Evolutionary conservation across 2,329 filamentous ascomycete genomes (phyloP).

Genomic region (Meredithiella fracta): DNA sequence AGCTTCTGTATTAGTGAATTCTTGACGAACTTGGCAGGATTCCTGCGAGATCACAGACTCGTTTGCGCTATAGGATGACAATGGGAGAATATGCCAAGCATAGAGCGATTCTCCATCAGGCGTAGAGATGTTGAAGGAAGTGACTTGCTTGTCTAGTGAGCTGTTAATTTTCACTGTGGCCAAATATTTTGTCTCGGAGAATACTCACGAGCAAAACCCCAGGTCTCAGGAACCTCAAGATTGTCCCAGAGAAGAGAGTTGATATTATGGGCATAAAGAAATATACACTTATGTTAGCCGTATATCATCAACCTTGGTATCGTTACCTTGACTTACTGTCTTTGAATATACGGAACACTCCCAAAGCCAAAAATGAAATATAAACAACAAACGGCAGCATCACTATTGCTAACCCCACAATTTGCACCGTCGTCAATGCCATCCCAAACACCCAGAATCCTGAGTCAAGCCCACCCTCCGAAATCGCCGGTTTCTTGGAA

Average conservation of each 20-base stretch:
- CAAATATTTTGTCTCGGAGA: too few relatives aligned
- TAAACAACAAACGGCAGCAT: slow-evolving; percentile 35
- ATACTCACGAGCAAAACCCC: slow-evolving; percentile 68
- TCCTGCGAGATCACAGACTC: slow-evolving; percentile 44
- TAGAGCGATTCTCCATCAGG: slow-evolving; percentile 64
- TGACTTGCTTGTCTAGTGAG: slow-evolving; percentile 61
- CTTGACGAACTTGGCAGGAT: slow-evolving; percentile 30
- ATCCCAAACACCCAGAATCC: neutral
- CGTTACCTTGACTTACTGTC: slow-evolving; percentile 43
- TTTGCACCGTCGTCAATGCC: slow-evolving; percentile 4
- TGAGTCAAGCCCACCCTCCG: too few relatives aligned
- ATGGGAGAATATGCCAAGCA: slow-evolving; percentile 78
- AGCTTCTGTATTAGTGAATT: slow-evolving; percentile 39
- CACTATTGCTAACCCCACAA: slow-evolving; percentile 2
- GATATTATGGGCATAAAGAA: slow-evolving; percentile 69
- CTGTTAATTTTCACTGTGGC: too few relatives aligned
- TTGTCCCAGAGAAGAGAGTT: slow-evolving; percentile 58
- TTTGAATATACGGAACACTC: slow-evolving; percentile 55
- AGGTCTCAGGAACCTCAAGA: slow-evolving; percentile 59
- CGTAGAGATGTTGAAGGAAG: slow-evolving; percentile 63
- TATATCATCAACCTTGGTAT: neutral
- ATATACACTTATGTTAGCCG: slow-evolving; percentile 36
- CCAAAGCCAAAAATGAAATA: slow-evolving; percentile 43
- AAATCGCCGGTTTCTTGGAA: too few relatives aligned
- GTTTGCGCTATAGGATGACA: slow-evolving; percentile 58